phyloP scores from a whole-genome alignment of 1,139 yeast genomes.

The Saccharomycopsis hybrid region DNA sequence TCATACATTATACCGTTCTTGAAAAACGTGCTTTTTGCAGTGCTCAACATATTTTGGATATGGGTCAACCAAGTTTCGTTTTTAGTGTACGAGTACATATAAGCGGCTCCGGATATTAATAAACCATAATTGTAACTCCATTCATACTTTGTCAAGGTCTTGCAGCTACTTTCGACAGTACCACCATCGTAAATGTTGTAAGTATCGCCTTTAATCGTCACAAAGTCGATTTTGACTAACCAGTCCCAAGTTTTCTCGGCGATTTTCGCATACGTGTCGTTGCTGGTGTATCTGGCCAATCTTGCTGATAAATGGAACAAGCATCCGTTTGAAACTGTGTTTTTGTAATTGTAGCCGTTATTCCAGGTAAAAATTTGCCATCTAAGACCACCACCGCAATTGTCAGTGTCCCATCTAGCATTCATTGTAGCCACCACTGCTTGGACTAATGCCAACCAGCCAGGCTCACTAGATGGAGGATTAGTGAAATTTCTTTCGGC shows the following conservation, averaged over 20 bases:
- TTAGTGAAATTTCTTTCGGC: slow-evolving; percentile 72
- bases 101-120: slow-evolving; percentile 65
- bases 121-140: slow-evolving; percentile 85
- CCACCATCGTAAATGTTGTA: slow-evolving; percentile 66
- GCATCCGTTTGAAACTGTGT: slow-evolving; percentile 73
- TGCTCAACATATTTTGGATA: slow-evolving; percentile 40
- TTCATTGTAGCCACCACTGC: slow-evolving; percentile 75
- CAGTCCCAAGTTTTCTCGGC: slow-evolving; percentile 68
- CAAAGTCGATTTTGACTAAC: slow-evolving; percentile 48
- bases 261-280: slow-evolving; percentile 55
- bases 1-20: slow-evolving; percentile 51
- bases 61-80: slow-evolving; percentile 53
- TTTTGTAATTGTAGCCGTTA: slow-evolving; percentile 72
- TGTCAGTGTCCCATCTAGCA: slow-evolving; percentile 59
- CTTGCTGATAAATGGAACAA: slow-evolving; percentile 74
- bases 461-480: slow-evolving; percentile 39
- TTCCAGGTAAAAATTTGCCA: slow-evolving; percentile 83
- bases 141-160: slow-evolving; percentile 43
- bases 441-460: slow-evolving; percentile 61
- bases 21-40: slow-evolving; percentile 49
- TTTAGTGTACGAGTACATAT: slow-evolving; percentile 58
- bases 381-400: slow-evolving; percentile 72
- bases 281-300: slow-evolving; percentile 63
- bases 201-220: slow-evolving; percentile 32
- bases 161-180: slow-evolving; percentile 49